These are phyloP conservation scores for Arthrobotrys megalospora DNA, from an alignment of 2,329 filamentous ascomycete genomes.

Conservation along the genomic window DNA sequence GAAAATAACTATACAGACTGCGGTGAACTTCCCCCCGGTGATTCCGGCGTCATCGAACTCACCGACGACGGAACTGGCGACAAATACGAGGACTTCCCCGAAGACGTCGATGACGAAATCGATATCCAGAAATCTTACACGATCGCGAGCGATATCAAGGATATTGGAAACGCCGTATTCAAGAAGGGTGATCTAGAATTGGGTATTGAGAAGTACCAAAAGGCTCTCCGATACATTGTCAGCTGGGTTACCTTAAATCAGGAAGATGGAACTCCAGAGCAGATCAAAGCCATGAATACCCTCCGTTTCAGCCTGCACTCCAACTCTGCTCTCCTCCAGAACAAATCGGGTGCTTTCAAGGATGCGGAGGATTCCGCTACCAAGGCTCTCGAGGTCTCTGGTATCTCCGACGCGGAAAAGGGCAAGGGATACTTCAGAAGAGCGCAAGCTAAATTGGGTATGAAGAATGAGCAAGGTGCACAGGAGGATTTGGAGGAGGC, in stretches of 20 bases:
- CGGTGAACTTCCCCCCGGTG: conserved; percentile 83
- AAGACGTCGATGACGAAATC: conserved; percentile 79
- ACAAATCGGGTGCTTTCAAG: conserved; percentile 81
- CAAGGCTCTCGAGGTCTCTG: conserved; percentile 78
- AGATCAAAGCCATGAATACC: conserved; percentile 77
- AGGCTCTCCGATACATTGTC: conserved; percentile 89
- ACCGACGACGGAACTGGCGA: conserved; percentile 86
- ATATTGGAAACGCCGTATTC: conserved; percentile 92
- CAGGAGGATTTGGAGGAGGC: conserved; percentile 82
- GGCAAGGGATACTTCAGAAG: conserved; percentile 92
- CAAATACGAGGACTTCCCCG: conserved; percentile 94
- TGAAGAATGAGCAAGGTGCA: conserved; percentile 88
- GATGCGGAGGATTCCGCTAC: conserved; percentile 80
- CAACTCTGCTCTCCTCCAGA: conserved; percentile 87
- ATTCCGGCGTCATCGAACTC: conserved; percentile 77
- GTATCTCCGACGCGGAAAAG: conserved; percentile 80
- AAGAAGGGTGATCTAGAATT: conserved; percentile 80
- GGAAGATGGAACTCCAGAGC: conserved; percentile 79
- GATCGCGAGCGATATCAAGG: conserved; percentile 88
- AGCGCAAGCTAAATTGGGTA: conserved; percentile 79
- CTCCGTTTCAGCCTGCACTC: conserved; percentile 89
- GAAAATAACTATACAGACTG: conserved; percentile 74
- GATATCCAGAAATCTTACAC: conserved; percentile 79
- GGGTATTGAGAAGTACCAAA: conserved; percentile 92
- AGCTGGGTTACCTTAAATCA: conserved; percentile 79